Evolutionary conservation across 768 basidiomycete genomes (phyloP).

Genomic region (Tubosaeta sp.): DNA sequence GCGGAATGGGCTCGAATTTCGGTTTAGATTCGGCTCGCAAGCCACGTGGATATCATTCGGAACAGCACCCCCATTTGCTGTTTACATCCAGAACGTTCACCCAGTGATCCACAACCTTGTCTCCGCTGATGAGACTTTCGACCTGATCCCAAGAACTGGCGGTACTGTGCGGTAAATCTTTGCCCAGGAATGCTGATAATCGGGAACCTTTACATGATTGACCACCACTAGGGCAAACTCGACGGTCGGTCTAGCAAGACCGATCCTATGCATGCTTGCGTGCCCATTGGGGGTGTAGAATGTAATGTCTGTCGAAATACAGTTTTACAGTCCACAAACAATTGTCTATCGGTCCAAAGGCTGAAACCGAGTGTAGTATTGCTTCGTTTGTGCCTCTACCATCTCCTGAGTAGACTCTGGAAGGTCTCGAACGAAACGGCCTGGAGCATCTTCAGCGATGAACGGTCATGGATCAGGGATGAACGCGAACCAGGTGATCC

Average conservation of each 20-base stretch:
- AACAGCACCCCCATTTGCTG: too few species aligned
- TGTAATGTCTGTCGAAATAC: neutral
- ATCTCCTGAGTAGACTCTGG: slow-evolving; percentile 94
- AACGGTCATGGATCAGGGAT: neutral
- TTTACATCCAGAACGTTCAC: too few species aligned
- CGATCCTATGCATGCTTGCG: neutral
- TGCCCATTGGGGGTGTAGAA: too few species aligned
- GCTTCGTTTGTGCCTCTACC: slow-evolving; percentile 81
- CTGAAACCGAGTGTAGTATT: slow-evolving; percentile 81
- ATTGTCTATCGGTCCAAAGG: slow-evolving; percentile 40
- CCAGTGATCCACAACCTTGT: too few species aligned
- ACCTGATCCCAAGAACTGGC: too few species aligned
- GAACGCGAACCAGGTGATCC: slow-evolving; percentile 78
- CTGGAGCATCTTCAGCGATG: slow-evolving; percentile 36
- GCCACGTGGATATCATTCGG: neutral
- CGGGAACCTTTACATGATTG: too few species aligned
- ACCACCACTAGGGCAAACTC: too few species aligned
- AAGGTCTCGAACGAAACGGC: slow-evolving; percentile 76
- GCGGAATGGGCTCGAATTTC: neutral
- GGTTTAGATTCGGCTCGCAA: neutral
- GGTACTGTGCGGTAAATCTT: too few species aligned
- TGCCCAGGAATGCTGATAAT: too few species aligned
- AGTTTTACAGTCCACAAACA: slow-evolving; percentile 1
- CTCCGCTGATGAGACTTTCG: too few species aligned
- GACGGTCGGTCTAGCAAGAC: neutral